Conservation (phyloP, 1,139 yeast genomes). For the Blastobotrys proliferans region DNA sequence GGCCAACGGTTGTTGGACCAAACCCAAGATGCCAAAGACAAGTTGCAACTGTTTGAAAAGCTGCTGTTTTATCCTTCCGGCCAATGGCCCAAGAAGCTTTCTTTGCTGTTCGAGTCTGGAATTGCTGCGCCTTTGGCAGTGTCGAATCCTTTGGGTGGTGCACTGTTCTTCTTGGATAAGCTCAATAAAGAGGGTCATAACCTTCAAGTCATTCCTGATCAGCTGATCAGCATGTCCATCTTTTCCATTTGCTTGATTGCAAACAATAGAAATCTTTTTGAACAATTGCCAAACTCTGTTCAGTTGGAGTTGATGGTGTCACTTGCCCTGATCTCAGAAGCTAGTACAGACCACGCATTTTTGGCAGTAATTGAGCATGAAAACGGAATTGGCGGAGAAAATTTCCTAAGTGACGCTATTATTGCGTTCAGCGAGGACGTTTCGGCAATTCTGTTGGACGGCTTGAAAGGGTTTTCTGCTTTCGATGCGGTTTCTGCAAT, state of each 20-base stretch:
- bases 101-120: conserved; percentile 11
- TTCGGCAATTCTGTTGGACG: conserved; percentile 12
- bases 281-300: conserved; percentile 12
- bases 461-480: conserved; percentile 12
- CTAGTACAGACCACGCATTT: conserved; percentile 17
- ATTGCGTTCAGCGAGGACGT: conserved; percentile 17
- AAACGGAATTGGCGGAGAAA: conserved; percentile 15
- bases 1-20: conserved; percentile 18
- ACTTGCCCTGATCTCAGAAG: conserved; percentile 16
- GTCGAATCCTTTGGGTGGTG: conserved; percentile 17
- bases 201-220: conserved; percentile 16
- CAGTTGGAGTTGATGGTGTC: conserved; percentile 16
- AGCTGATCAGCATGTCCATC: conserved; percentile 16
- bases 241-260: conserved; percentile 17
- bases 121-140: conserved; percentile 16
- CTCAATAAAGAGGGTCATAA: conserved; percentile 12
- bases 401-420: conserved; percentile 17
- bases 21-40: conserved; percentile 14
- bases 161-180: conserved; percentile 13
- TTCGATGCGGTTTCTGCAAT: conserved; percentile 14
- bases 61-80: conserved; percentile 16
- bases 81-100: conserved; percentile 13
- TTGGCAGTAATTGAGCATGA: conserved; percentile 16
- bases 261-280: conserved; percentile 14
- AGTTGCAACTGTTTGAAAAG: conserved; percentile 16